These are phyloP conservation scores for Blastomyces silverae DNA, from an alignment of 2,329 filamentous ascomycete species.

Conservation along the genomic window DNA sequence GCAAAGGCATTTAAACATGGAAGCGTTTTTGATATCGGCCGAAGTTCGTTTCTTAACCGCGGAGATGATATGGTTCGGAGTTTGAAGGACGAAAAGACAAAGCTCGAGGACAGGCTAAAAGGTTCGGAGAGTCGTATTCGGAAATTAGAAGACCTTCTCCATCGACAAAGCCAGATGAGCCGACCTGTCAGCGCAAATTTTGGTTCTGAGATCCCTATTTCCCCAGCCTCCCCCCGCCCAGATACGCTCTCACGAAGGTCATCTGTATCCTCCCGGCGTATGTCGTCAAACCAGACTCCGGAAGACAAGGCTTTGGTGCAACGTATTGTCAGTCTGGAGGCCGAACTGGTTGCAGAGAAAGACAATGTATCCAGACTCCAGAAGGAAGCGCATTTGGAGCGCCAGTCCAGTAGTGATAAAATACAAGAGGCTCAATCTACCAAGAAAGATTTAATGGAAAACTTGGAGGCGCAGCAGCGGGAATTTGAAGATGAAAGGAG, in stretches of 20 bases:
- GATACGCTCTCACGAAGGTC: conserved; percentile 49
- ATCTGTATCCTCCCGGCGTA: conserved; percentile 54
- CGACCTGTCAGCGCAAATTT: conserved; percentile 49
- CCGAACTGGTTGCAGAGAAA: conserved; percentile 67
- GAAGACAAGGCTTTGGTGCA: conserved; percentile 58
- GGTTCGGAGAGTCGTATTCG: conserved; percentile 86
- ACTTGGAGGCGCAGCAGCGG: conserved; percentile 84
- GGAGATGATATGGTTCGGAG: conserved; percentile 74
- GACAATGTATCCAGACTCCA: conserved; percentile 61
- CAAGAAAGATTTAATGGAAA: conserved; percentile 88
- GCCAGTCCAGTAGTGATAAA: conserved; percentile 57
- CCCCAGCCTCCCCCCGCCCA: conserved; percentile 38
- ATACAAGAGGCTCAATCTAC: conserved; percentile 82
- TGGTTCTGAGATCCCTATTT: conserved; percentile 37
- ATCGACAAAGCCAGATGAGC: conserved; percentile 63
- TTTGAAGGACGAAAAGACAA: conserved; percentile 75
- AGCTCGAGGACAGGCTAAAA: conserved; percentile 64
- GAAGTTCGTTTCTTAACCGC: conserved; percentile 74
- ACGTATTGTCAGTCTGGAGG: conserved; percentile 63
- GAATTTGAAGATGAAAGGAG: conserved; percentile 83
- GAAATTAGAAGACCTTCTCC: conserved; percentile 83
- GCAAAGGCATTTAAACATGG: conserved; percentile 95
- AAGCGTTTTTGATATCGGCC: conserved; percentile 87
- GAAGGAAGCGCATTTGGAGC: conserved; percentile 57
- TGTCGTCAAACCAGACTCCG: conserved; percentile 53